Evolutionary conservation across 345 rosid genomes (phyloP).

Genomic region (Leavenworthia alabamica): DNA sequence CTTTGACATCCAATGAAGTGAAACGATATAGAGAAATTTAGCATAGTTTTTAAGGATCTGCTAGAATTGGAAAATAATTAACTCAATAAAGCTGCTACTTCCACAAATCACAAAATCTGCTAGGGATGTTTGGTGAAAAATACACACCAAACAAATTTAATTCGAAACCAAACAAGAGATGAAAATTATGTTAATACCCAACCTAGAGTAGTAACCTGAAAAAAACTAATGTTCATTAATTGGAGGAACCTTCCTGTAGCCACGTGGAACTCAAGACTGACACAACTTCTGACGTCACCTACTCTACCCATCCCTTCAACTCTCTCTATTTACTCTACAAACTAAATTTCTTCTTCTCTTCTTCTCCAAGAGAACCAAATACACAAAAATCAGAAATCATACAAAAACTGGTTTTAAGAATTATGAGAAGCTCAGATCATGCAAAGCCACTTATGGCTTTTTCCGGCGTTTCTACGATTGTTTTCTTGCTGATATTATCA

Average conservation of each 20-base stretch:
- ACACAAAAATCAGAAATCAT: neutral
- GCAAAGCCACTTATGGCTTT: neutral
- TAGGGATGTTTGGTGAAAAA: neutral
- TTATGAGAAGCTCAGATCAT: constrained; percentile 17
- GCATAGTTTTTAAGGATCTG: neutral
- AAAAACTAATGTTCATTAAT: neutral
- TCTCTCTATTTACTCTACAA: constrained; percentile 9
- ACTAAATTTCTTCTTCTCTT: constrained; percentile 8
- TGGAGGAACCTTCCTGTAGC: neutral
- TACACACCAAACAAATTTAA: neutral
- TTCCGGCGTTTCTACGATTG: constrained; percentile 12
- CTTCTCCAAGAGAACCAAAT: neutral
- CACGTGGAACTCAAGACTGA: constrained; percentile 35
- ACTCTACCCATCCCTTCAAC: neutral
- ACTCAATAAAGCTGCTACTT: neutral
- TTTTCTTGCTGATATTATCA: constrained; percentile 14
- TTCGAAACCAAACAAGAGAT: neutral
- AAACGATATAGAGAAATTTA: neutral
- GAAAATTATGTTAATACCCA: neutral
- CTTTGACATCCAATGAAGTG: neutral
- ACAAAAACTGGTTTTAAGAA: neutral
- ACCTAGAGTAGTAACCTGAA: neutral
- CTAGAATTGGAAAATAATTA: neutral
- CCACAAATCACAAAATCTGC: neutral
- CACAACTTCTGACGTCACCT: constrained; percentile 23